Percentiles rank a stretch among this genome's conserved stretches.
Evolutionary conservation across 2,329 filamentous ascomycete species (phyloP).

Genomic region (Fusarium oligoseptatum): DNA sequence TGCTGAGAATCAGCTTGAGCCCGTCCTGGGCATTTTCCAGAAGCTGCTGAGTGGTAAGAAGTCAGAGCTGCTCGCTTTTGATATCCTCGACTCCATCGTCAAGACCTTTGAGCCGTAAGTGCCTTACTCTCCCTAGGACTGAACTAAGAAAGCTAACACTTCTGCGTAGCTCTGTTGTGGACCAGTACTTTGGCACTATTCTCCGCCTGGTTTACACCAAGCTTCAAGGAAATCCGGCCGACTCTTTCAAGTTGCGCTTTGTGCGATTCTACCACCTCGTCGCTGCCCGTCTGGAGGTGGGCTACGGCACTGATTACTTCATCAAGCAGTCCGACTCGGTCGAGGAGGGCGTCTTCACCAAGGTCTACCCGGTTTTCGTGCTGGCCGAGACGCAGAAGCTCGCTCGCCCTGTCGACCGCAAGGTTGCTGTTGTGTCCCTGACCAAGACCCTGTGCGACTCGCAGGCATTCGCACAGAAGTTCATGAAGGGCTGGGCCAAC

Average conservation of each 20-base stretch:
- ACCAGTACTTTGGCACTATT: constrained; percentile 84
- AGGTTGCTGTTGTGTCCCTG: constrained; percentile 91
- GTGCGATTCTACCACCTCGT: constrained; percentile 95
- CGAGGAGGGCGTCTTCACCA: constrained; percentile 83
- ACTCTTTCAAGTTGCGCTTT: constrained; percentile 88
- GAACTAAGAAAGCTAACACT: constrained; percentile 39
- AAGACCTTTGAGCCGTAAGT: constrained; percentile 79
- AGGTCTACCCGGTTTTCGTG: constrained; percentile 88
- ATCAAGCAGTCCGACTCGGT: constrained; percentile 86
- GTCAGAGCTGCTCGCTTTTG: constrained; percentile 88
- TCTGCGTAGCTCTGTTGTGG: constrained; percentile 68
- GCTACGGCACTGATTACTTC: constrained; percentile 94
- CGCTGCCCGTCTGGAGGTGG: constrained; percentile 80
- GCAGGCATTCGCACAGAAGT: constrained; percentile 82
- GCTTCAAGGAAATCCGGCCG: constrained; percentile 76
- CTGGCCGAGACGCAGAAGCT: constrained; percentile 91
- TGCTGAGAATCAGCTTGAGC: constrained; percentile 84
- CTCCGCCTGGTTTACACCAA: constrained; percentile 85
- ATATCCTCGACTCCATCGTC: constrained; percentile 86
- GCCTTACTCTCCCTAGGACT: neutral
- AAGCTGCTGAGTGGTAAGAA: constrained; percentile 85
- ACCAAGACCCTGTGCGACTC: constrained; percentile 93
- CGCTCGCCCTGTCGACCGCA: constrained; percentile 88
- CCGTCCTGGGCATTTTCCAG: constrained; percentile 95
- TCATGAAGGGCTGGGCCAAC: constrained; percentile 90